Evolutionary conservation across 352 stramenopile species (phyloP).

Genomic region (Stramenopiles sp.): DNA sequence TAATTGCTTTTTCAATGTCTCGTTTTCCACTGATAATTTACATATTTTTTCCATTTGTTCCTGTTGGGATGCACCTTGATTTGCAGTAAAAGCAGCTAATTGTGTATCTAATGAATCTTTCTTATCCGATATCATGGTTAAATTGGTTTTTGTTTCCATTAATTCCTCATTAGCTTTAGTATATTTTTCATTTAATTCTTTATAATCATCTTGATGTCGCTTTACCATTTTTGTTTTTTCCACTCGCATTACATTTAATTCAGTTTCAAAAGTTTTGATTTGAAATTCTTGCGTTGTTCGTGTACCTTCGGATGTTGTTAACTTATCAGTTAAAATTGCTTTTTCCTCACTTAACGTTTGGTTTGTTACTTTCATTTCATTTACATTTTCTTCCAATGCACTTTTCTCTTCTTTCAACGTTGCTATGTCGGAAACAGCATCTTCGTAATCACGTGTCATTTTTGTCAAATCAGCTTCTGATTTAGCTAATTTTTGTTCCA

Average conservation of each 20-base stretch:
- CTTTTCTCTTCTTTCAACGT: neutral
- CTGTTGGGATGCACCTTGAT: constrained; percentile 3
- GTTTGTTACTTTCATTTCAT: neutral
- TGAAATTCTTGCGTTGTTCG: neutral
- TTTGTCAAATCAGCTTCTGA: neutral
- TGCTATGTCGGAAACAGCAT: neutral
- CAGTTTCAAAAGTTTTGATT: neutral
- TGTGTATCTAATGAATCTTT: constrained; percentile 7
- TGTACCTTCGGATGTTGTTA: neutral
- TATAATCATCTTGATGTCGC: neutral
- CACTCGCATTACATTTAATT: neutral
- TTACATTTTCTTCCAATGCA: neutral
- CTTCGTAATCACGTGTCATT: constrained; percentile 5
- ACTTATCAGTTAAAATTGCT: neutral
- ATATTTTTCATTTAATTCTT: neutral
- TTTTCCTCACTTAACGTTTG: neutral
- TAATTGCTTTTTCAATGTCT: constrained; percentile 4
- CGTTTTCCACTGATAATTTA: constrained; percentile 5
- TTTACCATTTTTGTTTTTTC: neutral
- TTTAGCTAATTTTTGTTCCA: neutral
- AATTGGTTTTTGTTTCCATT: neutral
- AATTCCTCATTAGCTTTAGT: neutral
- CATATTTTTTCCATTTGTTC: constrained; percentile 9
- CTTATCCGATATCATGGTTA: neutral
- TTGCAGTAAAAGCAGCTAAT: neutral